Percentiles rank a stretch among this genome's conserved stretches.
Evolutionary conservation across 345 rosid genomes (phyloP).

Genomic region (Streptanthus diversifolius): DNA sequence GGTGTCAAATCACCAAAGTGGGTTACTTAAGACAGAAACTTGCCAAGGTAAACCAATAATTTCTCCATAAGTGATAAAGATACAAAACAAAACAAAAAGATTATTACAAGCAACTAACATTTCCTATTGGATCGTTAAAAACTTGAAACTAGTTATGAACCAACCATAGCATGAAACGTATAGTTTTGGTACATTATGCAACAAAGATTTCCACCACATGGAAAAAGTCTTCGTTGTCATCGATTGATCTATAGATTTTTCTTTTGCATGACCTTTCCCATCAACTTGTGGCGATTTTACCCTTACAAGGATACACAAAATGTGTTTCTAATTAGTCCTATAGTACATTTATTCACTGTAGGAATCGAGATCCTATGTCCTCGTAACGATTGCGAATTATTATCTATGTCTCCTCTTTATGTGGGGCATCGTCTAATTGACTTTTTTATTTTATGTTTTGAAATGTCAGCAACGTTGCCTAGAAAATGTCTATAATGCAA

Average conservation of each 20-base stretch:
- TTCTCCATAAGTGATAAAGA: slow-evolving; percentile 6
- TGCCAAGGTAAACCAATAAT: slow-evolving; percentile 25
- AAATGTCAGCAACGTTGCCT: slow-evolving; percentile 1
- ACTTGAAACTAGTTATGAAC: slow-evolving; percentile 34
- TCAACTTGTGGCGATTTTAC: slow-evolving; percentile 59
- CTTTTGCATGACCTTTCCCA: slow-evolving; percentile 37
- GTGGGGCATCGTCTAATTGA: neutral
- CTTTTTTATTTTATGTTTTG: neutral
- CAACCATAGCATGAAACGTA: slow-evolving; percentile 49
- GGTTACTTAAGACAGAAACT: slow-evolving; percentile 2
- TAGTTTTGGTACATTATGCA: slow-evolving; percentile 25
- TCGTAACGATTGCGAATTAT: slow-evolving; percentile 32
- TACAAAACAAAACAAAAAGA: neutral
- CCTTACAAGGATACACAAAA: slow-evolving; percentile 32
- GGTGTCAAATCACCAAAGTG: slow-evolving; percentile 23
- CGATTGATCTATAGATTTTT: slow-evolving; percentile 28
- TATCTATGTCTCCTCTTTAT: slow-evolving; percentile 29
- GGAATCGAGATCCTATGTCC: slow-evolving; percentile 32
- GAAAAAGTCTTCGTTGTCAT: slow-evolving; percentile 39
- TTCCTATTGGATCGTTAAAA: slow-evolving; percentile 21
- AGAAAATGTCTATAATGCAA: neutral
- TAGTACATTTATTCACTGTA: slow-evolving; percentile 26
- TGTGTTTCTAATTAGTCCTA: slow-evolving; percentile 37
- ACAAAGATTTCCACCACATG: slow-evolving; percentile 25
- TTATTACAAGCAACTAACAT: neutral